phyloP scores from a whole-genome alignment of 495 filamentous ascomycete genomes.

The Aspergillus baeticus region DNA sequence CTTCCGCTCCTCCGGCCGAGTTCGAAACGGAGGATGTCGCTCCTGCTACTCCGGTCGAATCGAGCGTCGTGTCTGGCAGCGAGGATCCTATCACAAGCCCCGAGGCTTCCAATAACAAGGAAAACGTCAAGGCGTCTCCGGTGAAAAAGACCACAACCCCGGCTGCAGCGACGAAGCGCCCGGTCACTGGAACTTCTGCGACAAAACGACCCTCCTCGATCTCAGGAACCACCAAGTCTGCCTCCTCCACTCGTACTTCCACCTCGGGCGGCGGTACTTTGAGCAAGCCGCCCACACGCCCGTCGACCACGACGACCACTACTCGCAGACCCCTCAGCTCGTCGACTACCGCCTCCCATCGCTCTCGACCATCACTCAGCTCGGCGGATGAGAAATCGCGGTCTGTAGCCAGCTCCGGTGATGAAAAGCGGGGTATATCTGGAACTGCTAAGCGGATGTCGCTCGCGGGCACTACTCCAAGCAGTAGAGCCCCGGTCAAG shows the following conservation, averaged over 20 bases:
- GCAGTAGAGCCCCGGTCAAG: conserved; percentile 36
- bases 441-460: conserved; percentile 50
- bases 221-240: conserved; percentile 29
- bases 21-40: conserved; percentile 31
- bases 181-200: conserved; percentile 29
- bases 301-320: conserved; percentile 33
- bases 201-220: conserved; percentile 39
- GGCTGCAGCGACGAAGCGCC: conserved; percentile 30
- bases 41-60: conserved; percentile 43
- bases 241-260: conserved; percentile 27
- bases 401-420: conserved; percentile 45
- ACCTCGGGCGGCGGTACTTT: conserved; percentile 35
- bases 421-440: conserved; percentile 45
- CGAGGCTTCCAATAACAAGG: conserved; percentile 39
- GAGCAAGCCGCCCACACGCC: conserved; percentile 46
- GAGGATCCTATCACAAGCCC: conserved; percentile 42
- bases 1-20: conserved; percentile 23
- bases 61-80: conserved; percentile 35
- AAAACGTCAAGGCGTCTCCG: conserved; percentile 33
- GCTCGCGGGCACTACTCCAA: conserved; percentile 36
- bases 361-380: conserved; percentile 45
- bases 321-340: conserved; percentile 40
- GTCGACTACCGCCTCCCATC: conserved; percentile 42
- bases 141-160: conserved; percentile 27
- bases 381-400: conserved; percentile 49